Base-by-base conservation (phyloP, 192 early-diverging fungal species). In the Coemansia sp. region DNA sequence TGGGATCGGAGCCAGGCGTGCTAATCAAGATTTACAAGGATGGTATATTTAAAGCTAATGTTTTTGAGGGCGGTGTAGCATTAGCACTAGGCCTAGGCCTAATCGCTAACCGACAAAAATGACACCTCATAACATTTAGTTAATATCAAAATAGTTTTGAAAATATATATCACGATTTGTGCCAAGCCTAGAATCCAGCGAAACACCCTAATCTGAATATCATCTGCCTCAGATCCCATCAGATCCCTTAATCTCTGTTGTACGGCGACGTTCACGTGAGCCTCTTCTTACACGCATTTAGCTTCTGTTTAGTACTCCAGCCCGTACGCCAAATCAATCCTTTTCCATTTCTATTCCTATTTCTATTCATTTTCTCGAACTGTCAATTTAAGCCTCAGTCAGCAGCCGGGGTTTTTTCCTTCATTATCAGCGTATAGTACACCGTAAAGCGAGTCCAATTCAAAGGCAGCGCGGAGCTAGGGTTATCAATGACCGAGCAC, bases 401-500 rank as follows among this genome's bases (percentile, higher is more conserved):
- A 1, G 24, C 24, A 27, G 24, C 24, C 1, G 24, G 24, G 24
- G 24, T 27, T 27, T 27, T 27, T 27, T 27, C 1, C 24, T 27
- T 27, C 24, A 51, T 24, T 22, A 51, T 1, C 49, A 46, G 44
- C 18, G 18, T 16, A 5, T 18, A 51, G 42, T 20, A 49, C 46
- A n/a, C 46, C n/a, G 18, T 16, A 51, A 51, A 22, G 49, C n/a
- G 49, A 51, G 49, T 24, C 20, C 49, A 22, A 5, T 51, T 51
- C n/a, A 7, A 60, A 36, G 16, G 57, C 31, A 18, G 15, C 57
- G 4, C 22, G 22, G 57, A 18, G 29, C 31, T 5, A 34, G 57
- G 16, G 31, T 36, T 60, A 62, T 27, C 20, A 49, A 70, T 65
- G 70, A 60, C 54, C 51, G 40, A 66, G 41, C 64, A 66, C 64